Percentiles rank a stretch among this genome's conserved stretches.
These are phyloP conservation scores for Xerocomus spinulosus DNA, from an alignment of 768 basidiomycete species.

Conservation along the genomic window DNA sequence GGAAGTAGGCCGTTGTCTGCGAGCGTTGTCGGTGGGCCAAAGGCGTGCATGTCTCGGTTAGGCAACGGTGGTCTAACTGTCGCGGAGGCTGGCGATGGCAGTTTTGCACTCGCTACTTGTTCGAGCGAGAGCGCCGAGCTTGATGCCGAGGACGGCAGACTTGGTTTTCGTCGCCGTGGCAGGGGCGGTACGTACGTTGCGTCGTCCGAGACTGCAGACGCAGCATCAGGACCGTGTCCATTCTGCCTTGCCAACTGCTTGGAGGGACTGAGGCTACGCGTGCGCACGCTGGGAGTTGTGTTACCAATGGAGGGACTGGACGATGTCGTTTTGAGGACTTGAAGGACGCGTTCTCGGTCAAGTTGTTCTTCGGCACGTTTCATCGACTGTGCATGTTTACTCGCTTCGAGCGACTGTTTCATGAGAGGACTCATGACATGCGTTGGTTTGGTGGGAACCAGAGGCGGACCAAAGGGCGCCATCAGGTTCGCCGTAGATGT, in stretches of 20 bases:
- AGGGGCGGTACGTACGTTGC: conserved; percentile 28
- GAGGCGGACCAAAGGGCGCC: conserved; percentile 11
- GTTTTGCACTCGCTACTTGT: conserved; percentile 38
- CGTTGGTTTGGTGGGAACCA: conserved; percentile 22
- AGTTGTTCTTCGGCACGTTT: conserved; percentile 65
- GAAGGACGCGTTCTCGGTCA: conserved; percentile 65
- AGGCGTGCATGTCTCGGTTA: conserved; percentile 14
- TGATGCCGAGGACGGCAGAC: conserved; percentile 32
- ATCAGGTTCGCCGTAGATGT: conserved; percentile 1
- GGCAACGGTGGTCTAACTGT: conserved; percentile 24
- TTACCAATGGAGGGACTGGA: conserved; percentile 19
- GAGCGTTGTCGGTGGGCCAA: conserved; percentile 3
- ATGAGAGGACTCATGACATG: conserved; percentile 65
- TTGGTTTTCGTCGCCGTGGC: conserved; percentile 35
- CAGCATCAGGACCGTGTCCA: conserved; percentile 1
- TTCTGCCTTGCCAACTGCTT: conserved; percentile 14
- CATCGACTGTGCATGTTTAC: conserved; percentile 63
- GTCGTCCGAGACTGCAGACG: conserved; percentile 19
- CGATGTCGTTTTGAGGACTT: conserved; percentile 64
- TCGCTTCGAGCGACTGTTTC: conserved; percentile 69
- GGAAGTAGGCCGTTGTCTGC: not conserved
- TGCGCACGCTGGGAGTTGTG: conserved; percentile 8
- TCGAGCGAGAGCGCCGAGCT: conserved; percentile 37
- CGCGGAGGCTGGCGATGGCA: conserved; percentile 13
- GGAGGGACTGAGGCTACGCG: conserved; percentile 31